Conservation (phyloP, 2,329 filamentous ascomycete species). For the Colletotrichum tanaceti region DNA sequence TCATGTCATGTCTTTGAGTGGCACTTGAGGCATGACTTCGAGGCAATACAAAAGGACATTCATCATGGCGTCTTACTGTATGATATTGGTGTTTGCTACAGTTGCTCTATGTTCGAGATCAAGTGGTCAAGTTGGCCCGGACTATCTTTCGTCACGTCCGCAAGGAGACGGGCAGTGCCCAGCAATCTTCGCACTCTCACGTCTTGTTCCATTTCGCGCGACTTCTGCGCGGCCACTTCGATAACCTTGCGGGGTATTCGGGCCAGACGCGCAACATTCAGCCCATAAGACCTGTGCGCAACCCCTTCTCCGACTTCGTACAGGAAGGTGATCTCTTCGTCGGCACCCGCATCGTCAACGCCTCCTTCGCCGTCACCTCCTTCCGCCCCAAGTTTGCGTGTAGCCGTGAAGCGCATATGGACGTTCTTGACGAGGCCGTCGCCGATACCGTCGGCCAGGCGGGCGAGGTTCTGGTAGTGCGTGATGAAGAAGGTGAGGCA, state of each 20-base stretch:
- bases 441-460: constrained; percentile 74
- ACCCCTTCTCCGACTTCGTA: constrained; percentile 94
- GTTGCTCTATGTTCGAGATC: constrained; percentile 68
- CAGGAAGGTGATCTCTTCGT: constrained; percentile 89
- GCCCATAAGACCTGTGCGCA: constrained; percentile 91
- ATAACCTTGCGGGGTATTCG: constrained; percentile 81
- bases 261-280: constrained; percentile 92
- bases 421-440: constrained; percentile 79
- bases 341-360: constrained; percentile 54
- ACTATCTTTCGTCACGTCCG: constrained; percentile 53
- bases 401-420: constrained; percentile 86
- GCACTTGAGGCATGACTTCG: background rate
- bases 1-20: constrained; percentile 2
- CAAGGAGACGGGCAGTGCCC: constrained; percentile 58
- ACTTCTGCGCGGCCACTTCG: constrained; percentile 83
- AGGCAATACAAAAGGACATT: constrained; percentile 19
- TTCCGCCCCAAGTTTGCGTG: constrained; percentile 42
- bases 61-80: constrained; percentile 14
- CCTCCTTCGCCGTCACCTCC: constrained; percentile 40
- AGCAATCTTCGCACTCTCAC: constrained; percentile 72
- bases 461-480: constrained; percentile 89
- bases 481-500: constrained; percentile 96
- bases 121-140: constrained; percentile 64
- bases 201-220: constrained; percentile 80
- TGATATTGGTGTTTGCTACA: constrained; percentile 53